Evolutionary conservation across 805 yeast species (phyloP), one percentile per base, ranked within the genome.

Genomic region (Saturnispora hagleri): DNA sequence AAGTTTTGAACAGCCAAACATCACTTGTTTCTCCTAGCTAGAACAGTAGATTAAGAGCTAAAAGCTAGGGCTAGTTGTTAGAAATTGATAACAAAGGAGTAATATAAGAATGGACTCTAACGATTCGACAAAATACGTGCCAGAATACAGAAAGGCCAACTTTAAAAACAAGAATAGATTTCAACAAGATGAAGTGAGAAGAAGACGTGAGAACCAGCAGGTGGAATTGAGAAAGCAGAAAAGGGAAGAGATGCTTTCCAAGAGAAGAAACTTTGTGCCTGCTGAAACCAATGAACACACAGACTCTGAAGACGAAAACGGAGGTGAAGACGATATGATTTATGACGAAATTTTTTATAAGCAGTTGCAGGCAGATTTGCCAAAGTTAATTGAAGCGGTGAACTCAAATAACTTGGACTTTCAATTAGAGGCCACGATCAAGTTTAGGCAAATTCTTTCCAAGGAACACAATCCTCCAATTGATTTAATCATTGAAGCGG

Each of bases 401-500:
- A 79, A 77, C 59, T 82, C 95, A 24, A 73, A 76, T 56, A 88
- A 86, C 62, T 76, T 86, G 58, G 91, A 88, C 62, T 76, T 76
- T 56, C 96, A 89, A 69, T 73, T 91, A 61, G 83, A 80, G 51
- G 96, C 98, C 49, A 90, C 98, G 38, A 84, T 89, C 57, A 86
- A 86, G 64, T 91, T 93, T 72, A 82, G 99, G 73, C 96, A 91
- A 71, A 84, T 90, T 51, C 74, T 93, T 60, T 87, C 96, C 42
- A 84, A 93, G 65, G 99, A 93, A 70, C 87, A 84, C 65, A 88
- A 89, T 68, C 99, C 99, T 7, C 99, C 99, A 48, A 91, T 93
- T 61, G 95, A 89, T 69, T 72, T 86, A 55, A 98, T 93, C 35
- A 90, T 93, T 58, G 86, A 87, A 66, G 77, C 90, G 50, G 98